Evolutionary conservation across 2,329 filamentous ascomycete species (phyloP), one percentile per base, ranked within the genome.

Genomic region (Pestalotiopsis sp.): DNA sequence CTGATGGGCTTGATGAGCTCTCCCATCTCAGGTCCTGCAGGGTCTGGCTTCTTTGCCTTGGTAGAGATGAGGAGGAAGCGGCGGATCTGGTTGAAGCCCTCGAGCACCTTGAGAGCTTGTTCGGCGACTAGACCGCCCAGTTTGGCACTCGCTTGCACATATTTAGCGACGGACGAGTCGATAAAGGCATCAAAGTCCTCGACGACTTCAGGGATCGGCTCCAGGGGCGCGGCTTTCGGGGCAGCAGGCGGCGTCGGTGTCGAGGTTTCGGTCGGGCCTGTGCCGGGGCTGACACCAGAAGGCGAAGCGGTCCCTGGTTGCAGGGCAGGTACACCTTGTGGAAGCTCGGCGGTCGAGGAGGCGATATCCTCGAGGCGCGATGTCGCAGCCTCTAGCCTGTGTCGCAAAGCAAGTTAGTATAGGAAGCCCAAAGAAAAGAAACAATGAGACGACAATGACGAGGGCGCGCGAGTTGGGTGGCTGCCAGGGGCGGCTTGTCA

Each of bases 361-460:
- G 96, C 95, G 77, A 99, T 97, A 81, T 99, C 96, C 84, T 99
- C 96, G 68, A 99, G 90, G 69, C 96, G 91, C 72, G 94, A 96
- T 66, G 96, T 99, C 52, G 96, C 96, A 80, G 96, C 96, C 87
- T 99, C 96, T 75, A 99, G 92, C 84, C 96, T 99, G 80, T 74
- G 72, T 68, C 85, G 78, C 69, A 78, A 69, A 82, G 90, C 80
- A 89, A 73, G 71, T 68, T 71, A 71, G 65, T 69, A 64, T 66
- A 13, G n/a, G 68, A 41, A 58, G 6, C 13, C 52, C 63, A 58
- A 61, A 61, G 45, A 71, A 69, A 45, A 64, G 39, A 78, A 71
- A 61, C 39, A 71, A 69, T 38, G 70, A 64, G 41, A 77, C 70
- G 68, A 73, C 58, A 57, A 71, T 65, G 45, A 23, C 45, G 45